Base-by-base conservation (phyloP, 2,329 filamentous ascomycete species). In the Intubia oerlemansii region DNA sequence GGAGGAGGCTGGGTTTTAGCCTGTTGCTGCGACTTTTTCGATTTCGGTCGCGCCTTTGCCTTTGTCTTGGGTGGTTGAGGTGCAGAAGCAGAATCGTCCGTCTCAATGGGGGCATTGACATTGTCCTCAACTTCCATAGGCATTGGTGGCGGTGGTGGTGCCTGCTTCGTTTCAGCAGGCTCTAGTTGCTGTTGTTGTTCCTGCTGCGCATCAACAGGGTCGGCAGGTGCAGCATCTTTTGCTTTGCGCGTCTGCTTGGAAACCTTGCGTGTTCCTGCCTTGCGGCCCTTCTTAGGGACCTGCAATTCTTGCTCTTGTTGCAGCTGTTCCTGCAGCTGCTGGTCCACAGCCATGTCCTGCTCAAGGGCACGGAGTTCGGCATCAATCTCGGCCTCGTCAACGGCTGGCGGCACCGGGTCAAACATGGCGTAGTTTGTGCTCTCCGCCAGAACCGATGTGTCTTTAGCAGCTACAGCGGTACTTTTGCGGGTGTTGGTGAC, bases 281-380 rank as follows among this genome's bases (percentile, higher is more conserved):
- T 66, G 27, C 58, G 57, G 16, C 57, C 59, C 42, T 63, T 67
- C 45, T 67, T 67, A 4, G 59, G 53, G 9, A 59, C 48, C 5
- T 50, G 45, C 0, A 61, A 40, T 23, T 58, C 52, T 7, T 43
- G 34, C 15, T 41, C 38, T 5, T 29, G 35, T 14, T 44, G 43
- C 12, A 56, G 46, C 5, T 25, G 30, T 7, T 18, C 20, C 9
- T 21, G 16, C 24, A 22, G 17, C 11, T 29, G 11, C 17, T 18
- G 29, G 14, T 34, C 29, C 47, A 32, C 38, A 15, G 53, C 47
- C 53, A 63, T 59, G 32, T 66, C 57, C 12, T 50, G 49, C 32
- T 63, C 54, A 8, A 68, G 44, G 5, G 52, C 51, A 27, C 41
- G 48, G 5, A 67, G 43, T 31, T 68, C 63, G 7, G 56, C 56